phyloP scores from a whole-genome alignment of 2,329 filamentous ascomycete genomes.

The Reticulascus tulasneorum region DNA sequence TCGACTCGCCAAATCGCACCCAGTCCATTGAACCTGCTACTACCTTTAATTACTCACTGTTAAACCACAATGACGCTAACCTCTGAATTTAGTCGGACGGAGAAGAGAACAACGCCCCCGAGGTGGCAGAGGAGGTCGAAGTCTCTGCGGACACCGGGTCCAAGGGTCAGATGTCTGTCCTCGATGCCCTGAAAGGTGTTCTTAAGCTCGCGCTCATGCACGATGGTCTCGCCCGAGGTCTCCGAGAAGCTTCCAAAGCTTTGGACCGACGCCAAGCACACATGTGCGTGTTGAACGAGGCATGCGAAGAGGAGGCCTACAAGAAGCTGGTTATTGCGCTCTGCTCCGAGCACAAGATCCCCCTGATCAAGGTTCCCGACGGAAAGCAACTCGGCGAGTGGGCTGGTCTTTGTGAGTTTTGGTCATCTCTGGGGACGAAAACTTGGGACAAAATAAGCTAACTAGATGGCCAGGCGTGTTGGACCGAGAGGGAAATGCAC shows the following conservation, averaged over 20 bases:
- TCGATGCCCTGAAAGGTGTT: slow-evolving; percentile 98
- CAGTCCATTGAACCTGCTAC: too few relatives aligned
- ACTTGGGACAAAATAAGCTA: slow-evolving; percentile 19
- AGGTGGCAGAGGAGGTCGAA: slow-evolving; percentile 86
- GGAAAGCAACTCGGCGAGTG: slow-evolving; percentile 99
- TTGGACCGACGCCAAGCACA: slow-evolving; percentile 98
- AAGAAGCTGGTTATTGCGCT: slow-evolving; percentile 99
- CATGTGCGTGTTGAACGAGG: slow-evolving; percentile 99
- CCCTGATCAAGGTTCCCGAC: slow-evolving; percentile 99
- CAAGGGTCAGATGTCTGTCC: slow-evolving; percentile 94
- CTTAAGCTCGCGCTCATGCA: slow-evolving; percentile 99
- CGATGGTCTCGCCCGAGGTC: slow-evolving; percentile 97
- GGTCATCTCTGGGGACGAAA: neutral
- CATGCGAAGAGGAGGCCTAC: slow-evolving; percentile 99
- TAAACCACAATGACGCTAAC: too few relatives aligned
- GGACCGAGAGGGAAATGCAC: slow-evolving; percentile 98
- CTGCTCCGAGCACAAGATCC: slow-evolving; percentile 99
- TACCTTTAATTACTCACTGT: too few relatives aligned
- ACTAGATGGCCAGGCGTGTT: slow-evolving; percentile 68
- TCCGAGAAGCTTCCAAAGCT: slow-evolving; percentile 97
- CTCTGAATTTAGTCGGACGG: slow-evolving; percentile 78
- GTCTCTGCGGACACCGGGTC: slow-evolving; percentile 84
- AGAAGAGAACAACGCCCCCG: slow-evolving; percentile 96
- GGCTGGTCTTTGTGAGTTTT: slow-evolving; percentile 93
- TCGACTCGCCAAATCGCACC: too few relatives aligned